A percentile compares a stretch with the other conserved stretches of the same genome.
Conservation (phyloP, 371 early-diverging fungal species). For the Mortierella polycephala region DNA sequence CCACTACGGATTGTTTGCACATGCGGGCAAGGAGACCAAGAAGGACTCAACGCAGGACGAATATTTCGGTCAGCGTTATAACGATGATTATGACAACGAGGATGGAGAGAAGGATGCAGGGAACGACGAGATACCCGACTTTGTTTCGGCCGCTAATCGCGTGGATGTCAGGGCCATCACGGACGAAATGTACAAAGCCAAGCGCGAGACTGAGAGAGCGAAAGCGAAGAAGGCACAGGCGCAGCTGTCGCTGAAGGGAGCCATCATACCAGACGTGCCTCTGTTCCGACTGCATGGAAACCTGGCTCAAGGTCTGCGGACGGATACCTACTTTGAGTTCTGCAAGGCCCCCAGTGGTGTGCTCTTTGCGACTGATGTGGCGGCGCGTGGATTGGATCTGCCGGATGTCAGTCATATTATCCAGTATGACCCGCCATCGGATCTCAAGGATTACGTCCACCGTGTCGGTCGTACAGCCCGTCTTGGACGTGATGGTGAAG, state of each 20-base stretch:
- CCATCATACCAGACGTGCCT: constrained; percentile 65
- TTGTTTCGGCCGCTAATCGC: constrained; percentile 44
- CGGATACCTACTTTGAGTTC: constrained; percentile 80
- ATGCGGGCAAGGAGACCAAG: constrained; percentile 63
- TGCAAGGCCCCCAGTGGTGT: constrained; percentile 71
- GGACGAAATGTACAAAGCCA: constrained; percentile 41
- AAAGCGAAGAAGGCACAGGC: constrained; percentile 41
- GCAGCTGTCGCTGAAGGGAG: constrained; percentile 56
- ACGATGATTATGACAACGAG: constrained; percentile 37
- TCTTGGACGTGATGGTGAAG: constrained; percentile 87
- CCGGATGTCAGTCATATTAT: constrained; percentile 93
- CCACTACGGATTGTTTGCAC: constrained; percentile 78
- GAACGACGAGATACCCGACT: constrained; percentile 46
- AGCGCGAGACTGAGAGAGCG: constrained; percentile 51
- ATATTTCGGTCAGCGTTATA: constrained; percentile 40
- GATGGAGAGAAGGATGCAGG: constrained; percentile 57
- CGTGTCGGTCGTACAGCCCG: constrained; percentile 99
- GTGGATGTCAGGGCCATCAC: constrained; percentile 38
- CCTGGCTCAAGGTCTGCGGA: constrained; percentile 81
- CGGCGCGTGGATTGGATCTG: constrained; percentile 98
- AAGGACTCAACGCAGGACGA: constrained; percentile 50
- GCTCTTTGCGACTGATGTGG: constrained; percentile 97
- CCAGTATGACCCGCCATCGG: constrained; percentile 98
- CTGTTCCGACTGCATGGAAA: constrained; percentile 93
- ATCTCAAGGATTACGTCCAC: constrained; percentile 95